These are phyloP conservation scores for Lobulomyces angularis DNA, from an alignment of 192 early-diverging fungal genomes.

Conservation along the genomic window DNA sequence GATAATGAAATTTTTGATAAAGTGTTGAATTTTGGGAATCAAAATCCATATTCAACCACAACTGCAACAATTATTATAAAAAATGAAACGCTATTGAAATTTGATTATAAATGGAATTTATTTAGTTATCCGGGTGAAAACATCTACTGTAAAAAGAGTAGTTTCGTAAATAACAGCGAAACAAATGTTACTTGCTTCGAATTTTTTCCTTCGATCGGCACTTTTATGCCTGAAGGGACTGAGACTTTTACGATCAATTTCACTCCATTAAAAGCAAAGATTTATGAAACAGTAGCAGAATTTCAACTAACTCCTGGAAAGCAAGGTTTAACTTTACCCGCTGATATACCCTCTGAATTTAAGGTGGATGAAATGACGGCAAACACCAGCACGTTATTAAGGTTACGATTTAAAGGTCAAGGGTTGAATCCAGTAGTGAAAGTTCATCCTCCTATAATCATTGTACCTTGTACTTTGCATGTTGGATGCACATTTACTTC, in stretches of 20 bases:
- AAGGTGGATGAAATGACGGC: not conserved
- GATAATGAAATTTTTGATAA: conserved; percentile 11
- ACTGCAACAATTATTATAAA: conserved; percentile 13
- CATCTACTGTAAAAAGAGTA: not conserved
- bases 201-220: conserved; percentile 17
- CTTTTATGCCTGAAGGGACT: conserved; percentile 14
- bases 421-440: conserved; percentile 13
- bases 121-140: conserved; percentile 14
- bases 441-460: conserved; percentile 14
- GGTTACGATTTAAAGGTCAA: conserved; percentile 15
- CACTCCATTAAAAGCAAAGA: conserved; percentile 10
- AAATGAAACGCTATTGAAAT: conserved; percentile 18
- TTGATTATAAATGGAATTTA: conserved; percentile 24
- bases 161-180: not conserved
- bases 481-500: conserved; percentile 8
- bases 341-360: not conserved
- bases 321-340: conserved; percentile 2
- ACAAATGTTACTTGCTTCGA: conserved; percentile 4
- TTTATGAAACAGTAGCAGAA: conserved; percentile 23
- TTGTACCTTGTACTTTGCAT: conserved; percentile 13
- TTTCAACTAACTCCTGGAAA: conserved; percentile 9
- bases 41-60: conserved; percentile 22
- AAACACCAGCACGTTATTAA: conserved; percentile 5
- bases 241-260: conserved; percentile 25
- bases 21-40: conserved; percentile 15